A percentile compares a stretch with the other conserved stretches of the same genome.
phyloP scores from a whole-genome alignment of 176 grass and related monocot species.

The Oryza meridionalis region DNA sequence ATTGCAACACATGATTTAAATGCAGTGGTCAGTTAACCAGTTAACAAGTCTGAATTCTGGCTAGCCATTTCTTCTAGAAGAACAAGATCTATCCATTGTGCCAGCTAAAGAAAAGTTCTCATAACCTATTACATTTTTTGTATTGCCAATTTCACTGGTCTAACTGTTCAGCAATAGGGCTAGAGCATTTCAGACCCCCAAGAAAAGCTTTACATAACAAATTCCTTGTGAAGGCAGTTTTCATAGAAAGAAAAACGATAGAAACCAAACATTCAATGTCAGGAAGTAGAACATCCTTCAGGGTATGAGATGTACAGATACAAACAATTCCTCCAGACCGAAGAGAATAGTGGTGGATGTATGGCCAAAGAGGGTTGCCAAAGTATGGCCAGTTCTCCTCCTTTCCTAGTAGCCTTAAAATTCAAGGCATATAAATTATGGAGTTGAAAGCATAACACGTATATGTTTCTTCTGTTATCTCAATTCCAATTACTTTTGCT shows the following conservation, averaged over 20 bases:
- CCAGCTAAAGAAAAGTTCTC: neutral
- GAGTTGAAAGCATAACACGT: neutral
- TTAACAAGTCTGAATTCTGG: neutral
- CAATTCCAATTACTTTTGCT: neutral
- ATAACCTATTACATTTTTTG: neutral
- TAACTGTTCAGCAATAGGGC: neutral
- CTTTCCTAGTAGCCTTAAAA: neutral
- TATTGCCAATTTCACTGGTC: neutral
- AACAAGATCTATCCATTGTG: neutral
- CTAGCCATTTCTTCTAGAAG: neutral
- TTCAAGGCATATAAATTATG: neutral
- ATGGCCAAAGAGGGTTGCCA: neutral
- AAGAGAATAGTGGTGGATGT: neutral
- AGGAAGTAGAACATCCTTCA: neutral
- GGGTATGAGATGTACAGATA: neutral
- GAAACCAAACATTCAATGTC: neutral
- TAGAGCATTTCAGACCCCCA: neutral
- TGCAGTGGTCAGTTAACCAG: neutral
- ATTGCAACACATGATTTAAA: neutral
- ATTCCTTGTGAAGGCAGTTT: neutral
- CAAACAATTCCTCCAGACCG: neutral
- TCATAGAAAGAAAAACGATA: neutral
- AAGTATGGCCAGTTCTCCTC: neutral
- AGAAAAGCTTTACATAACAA: slow-evolving; percentile 3
- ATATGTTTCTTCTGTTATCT: neutral